Percentiles rank a stretch among this genome's conserved stretches.
Conservation (phyloP, 805 yeast species). For the Starmerella vaccinii region DNA sequence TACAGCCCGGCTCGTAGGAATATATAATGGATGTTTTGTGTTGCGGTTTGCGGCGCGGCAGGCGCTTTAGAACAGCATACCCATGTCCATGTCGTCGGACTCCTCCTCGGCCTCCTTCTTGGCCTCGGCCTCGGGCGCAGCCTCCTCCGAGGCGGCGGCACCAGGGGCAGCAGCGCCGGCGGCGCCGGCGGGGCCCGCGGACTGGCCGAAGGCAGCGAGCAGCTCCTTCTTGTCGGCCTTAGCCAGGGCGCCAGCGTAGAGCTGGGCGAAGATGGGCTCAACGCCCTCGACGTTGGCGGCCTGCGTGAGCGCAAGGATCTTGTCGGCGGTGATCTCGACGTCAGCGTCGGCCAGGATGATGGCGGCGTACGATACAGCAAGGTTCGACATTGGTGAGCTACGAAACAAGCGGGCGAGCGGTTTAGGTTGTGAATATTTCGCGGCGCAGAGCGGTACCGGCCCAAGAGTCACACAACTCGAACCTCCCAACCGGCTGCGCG, state of each 20-base stretch:
- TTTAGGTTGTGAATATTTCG: neutral
- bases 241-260: constrained; percentile 78
- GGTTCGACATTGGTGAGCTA: constrained; percentile 22
- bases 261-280: constrained; percentile 66
- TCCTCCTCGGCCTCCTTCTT: constrained; percentile 42
- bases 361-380: constrained; percentile 52
- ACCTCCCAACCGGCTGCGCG: neutral
- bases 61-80: constrained; percentile 66
- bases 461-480: constrained; percentile 2
- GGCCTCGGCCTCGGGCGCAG: constrained; percentile 45
- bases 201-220: constrained; percentile 54
- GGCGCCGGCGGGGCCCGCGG: constrained; percentile 54
- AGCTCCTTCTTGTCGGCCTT: constrained; percentile 78
- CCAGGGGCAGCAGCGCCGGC: constrained; percentile 54
- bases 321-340: constrained; percentile 82
- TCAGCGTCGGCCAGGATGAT: constrained; percentile 96
- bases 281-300: constrained; percentile 65
- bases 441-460: constrained; percentile 1
- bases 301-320: constrained; percentile 61
- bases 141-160: constrained; percentile 43
- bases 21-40: constrained; percentile 1
- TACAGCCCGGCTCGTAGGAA: constrained; percentile 11
- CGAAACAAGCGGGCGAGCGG: neutral
- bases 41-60: neutral
- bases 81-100: constrained; percentile 72